Evolutionary conservation across 257 asterid species (phyloP).

Genomic region (Solanum neorickii): DNA sequence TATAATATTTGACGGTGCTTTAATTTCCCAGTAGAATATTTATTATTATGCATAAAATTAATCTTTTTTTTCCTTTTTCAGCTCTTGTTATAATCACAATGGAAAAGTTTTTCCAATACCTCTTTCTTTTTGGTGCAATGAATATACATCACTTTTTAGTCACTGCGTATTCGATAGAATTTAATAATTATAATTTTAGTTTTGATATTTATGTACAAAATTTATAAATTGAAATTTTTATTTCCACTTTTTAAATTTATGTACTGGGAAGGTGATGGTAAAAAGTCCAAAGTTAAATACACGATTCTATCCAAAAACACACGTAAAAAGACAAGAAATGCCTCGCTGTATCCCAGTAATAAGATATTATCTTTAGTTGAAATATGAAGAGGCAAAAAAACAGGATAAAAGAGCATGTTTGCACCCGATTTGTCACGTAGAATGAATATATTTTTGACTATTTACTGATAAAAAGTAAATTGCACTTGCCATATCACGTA

Average conservation of each 20-base stretch:
- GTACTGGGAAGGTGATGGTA: background rate
- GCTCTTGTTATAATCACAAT: background rate
- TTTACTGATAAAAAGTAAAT: background rate
- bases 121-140: background rate
- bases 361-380: background rate
- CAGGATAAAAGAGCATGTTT: background rate
- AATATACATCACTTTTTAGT: background rate
- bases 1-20: background rate
- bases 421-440: background rate
- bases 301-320: background rate
- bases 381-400: background rate
- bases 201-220: background rate
- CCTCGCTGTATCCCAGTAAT: background rate
- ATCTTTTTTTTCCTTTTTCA: background rate
- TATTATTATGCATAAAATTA: background rate
- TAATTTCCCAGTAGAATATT: background rate
- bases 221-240: background rate
- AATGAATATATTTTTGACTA: no score
- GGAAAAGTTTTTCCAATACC: background rate
- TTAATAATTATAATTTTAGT: background rate
- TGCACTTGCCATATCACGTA: background rate
- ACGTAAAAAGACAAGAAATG: background rate
- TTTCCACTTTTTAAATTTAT: background rate
- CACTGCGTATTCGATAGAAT: background rate
- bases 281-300: background rate